phyloP scores from a whole-genome alignment of 2,329 filamentous ascomycete genomes.

The Polychaeton citri region DNA sequence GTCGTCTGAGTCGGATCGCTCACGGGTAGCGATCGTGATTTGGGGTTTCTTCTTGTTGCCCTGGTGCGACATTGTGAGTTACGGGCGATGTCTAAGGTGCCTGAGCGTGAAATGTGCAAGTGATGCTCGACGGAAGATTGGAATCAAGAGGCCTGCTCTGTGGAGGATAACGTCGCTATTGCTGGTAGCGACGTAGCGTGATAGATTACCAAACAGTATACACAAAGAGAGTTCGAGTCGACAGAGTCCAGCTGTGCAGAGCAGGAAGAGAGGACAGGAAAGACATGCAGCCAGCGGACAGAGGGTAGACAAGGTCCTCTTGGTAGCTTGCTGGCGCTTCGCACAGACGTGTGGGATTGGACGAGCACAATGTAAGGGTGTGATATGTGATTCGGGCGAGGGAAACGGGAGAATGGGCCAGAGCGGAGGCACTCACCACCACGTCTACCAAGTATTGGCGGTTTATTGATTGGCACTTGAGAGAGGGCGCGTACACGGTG shows the following conservation, averaged over 20 bases:
- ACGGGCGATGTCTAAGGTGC: no score
- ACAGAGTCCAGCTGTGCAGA: background rate
- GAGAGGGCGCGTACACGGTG: background rate
- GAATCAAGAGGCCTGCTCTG: background rate
- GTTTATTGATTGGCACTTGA: no score
- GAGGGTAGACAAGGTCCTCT: background rate
- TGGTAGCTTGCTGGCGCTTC: background rate
- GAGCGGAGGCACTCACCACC: background rate
- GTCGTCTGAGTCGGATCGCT: background rate
- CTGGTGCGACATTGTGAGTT: background rate
- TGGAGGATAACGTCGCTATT: background rate
- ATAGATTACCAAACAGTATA: background rate
- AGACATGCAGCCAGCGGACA: background rate
- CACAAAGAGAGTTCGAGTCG: background rate
- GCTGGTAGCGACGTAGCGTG: background rate
- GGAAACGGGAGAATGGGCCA: background rate
- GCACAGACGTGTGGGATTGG: background rate
- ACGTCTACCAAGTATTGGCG: no score
- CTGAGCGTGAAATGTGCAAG: no score
- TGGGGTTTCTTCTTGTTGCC: background rate
- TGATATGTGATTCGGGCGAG: background rate
- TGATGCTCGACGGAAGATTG: no score
- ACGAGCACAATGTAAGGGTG: background rate
- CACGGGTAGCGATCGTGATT: background rate
- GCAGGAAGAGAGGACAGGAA: background rate